Evolutionary conservation across 768 basidiomycete species (phyloP).

Genomic region (Trametes cingulata): DNA sequence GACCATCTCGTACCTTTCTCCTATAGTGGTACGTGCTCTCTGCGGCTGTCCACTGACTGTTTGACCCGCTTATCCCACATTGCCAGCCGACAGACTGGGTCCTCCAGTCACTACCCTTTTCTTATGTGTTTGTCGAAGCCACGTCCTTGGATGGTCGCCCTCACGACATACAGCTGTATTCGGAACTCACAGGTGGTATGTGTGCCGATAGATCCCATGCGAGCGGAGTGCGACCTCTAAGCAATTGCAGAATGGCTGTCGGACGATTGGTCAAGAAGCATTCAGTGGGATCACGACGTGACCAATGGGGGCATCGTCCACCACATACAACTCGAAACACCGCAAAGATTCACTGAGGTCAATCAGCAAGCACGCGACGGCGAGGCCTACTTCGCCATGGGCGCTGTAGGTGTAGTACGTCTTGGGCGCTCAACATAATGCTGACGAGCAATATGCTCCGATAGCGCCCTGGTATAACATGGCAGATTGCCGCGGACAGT

Average conservation of each 20-base stretch:
- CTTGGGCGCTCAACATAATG: too few species aligned
- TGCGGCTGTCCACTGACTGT: neutral
- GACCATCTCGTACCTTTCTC: slow-evolving; percentile 40
- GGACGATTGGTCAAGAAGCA: neutral
- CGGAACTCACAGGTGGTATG: slow-evolving; percentile 40
- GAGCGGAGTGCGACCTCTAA: neutral
- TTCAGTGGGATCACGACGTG: slow-evolving; percentile 3
- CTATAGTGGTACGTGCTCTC: slow-evolving; percentile 36
- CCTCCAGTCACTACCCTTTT: slow-evolving; percentile 41
- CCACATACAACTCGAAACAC: neutral
- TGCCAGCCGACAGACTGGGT: slow-evolving; percentile 37
- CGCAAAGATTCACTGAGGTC: slow-evolving; percentile 3
- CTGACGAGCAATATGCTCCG: neutral
- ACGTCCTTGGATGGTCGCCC: slow-evolving; percentile 32
- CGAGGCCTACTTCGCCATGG: slow-evolving; percentile 16
- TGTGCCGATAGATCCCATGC: neutral
- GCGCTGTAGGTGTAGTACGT: neutral
- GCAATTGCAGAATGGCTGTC: slow-evolving; percentile 17
- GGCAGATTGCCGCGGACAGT: slow-evolving; percentile 12
- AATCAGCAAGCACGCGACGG: slow-evolving; percentile 16
- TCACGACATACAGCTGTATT: slow-evolving; percentile 40
- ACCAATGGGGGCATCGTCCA: slow-evolving; percentile 6
- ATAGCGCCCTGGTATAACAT: slow-evolving; percentile 3
- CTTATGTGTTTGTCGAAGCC: slow-evolving; percentile 37
- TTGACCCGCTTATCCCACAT: neutral